These are phyloP conservation scores for Chrysoporthe deuterocubensis DNA, from an alignment of 2,329 filamentous ascomycete species.

Conservation along the genomic window DNA sequence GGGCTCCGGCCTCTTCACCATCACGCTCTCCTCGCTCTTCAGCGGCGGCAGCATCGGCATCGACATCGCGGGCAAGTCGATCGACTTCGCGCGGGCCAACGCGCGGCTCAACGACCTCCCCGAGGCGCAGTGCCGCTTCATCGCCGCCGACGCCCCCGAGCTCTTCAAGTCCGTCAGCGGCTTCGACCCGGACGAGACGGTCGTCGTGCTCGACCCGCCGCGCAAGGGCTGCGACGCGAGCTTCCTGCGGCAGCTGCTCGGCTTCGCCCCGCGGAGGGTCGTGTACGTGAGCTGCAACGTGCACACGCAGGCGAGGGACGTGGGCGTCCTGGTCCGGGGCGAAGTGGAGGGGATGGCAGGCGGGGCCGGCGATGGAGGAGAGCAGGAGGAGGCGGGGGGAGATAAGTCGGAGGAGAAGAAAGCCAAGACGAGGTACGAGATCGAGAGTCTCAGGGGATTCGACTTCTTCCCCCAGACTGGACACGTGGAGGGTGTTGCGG, in stretches of 20 bases:
- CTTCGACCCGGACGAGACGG: conserved; percentile 79
- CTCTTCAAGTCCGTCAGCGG: conserved; percentile 74
- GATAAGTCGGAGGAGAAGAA: conserved; percentile 38
- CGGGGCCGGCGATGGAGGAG: conserved; percentile 36
- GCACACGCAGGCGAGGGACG: conserved; percentile 93
- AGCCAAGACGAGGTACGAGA: conserved; percentile 66
- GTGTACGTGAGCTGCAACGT: conserved; percentile 98
- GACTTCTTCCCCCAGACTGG: conserved; percentile 95
- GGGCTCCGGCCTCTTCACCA: conserved; percentile 94
- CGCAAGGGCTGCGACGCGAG: conserved; percentile 89
- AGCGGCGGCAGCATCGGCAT: conserved; percentile 82
- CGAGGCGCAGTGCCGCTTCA: conserved; percentile 71
- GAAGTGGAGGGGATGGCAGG: conserved; percentile 41
- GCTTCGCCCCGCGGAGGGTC: conserved; percentile 76
- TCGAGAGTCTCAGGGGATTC: conserved; percentile 90
- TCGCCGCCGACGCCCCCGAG: conserved; percentile 82
- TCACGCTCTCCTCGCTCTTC: conserved; percentile 86
- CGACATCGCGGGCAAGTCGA: conserved; percentile 81
- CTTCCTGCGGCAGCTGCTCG: conserved; percentile 81
- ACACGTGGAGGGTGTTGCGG: conserved; percentile 71
- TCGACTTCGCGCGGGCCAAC: conserved; percentile 78
- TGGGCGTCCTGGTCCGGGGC: conserved; percentile 83
- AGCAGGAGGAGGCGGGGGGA: conserved; percentile 28
- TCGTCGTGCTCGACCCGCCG: conserved; percentile 95
- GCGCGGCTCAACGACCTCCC: conserved; percentile 75